Conservation (phyloP, 2,329 filamentous ascomycete species). For the Aureobasidium sp. region DNA sequence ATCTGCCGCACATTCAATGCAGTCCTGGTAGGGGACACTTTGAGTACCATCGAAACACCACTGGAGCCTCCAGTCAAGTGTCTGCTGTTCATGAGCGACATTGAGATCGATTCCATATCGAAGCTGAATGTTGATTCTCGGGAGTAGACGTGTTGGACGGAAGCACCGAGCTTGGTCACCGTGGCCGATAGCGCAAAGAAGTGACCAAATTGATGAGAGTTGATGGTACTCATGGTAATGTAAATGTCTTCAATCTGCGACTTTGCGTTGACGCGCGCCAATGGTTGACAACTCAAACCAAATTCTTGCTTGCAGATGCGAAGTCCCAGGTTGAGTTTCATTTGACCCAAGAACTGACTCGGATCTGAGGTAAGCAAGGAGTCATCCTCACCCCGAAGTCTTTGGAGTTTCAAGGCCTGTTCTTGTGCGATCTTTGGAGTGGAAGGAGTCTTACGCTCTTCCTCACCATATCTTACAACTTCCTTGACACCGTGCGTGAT, state of each 20-base stretch:
- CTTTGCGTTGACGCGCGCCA: slow-evolving; percentile 87
- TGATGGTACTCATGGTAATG: slow-evolving; percentile 83
- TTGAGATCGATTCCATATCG: slow-evolving; percentile 74
- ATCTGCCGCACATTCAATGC: slow-evolving; percentile 87
- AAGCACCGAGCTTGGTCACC: slow-evolving; percentile 68
- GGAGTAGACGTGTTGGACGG: slow-evolving; percentile 95
- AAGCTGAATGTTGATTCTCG: slow-evolving; percentile 92
- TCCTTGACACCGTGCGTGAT: slow-evolving; percentile 84
- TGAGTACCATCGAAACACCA: slow-evolving; percentile 84
- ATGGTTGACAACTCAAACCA: slow-evolving; percentile 89
- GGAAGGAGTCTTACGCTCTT: slow-evolving; percentile 25
- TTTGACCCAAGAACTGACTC: slow-evolving; percentile 70
- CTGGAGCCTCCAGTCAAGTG: slow-evolving; percentile 74
- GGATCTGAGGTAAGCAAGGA: slow-evolving; percentile 73
- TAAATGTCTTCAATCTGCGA: slow-evolving; percentile 86
- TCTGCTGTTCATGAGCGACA: slow-evolving; percentile 97
- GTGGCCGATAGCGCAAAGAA: slow-evolving; percentile 85
- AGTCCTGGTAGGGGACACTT: slow-evolving; percentile 82
- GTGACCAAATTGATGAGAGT: slow-evolving; percentile 77
- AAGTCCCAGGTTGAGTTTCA: slow-evolving; percentile 78
- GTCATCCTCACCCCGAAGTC: slow-evolving; percentile 47
- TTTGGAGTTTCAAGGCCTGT: slow-evolving; percentile 20
- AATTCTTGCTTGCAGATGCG: slow-evolving; percentile 91
- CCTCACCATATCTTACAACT: slow-evolving; percentile 56
- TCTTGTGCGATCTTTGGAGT: slow-evolving; percentile 15